Evolutionary conservation across 441 rosid species (phyloP).

Genomic region (Dalechampia spathulata): DNA sequence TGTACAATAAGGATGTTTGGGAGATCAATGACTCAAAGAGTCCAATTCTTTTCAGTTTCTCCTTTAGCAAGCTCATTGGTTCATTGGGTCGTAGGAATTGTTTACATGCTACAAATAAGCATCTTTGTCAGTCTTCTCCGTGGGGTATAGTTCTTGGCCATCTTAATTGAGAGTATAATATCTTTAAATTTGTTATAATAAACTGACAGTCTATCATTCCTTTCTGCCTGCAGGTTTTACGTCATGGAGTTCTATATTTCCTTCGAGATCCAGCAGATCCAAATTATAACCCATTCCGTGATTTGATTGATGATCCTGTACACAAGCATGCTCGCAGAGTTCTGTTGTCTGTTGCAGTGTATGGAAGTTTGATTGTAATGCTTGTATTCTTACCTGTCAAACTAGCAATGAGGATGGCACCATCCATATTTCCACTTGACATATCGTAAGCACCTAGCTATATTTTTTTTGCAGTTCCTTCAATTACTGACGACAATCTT

Average conservation of each 20-base stretch:
- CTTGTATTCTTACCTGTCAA: conserved; percentile 95
- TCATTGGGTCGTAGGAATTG: conserved; percentile 97
- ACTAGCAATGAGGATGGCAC: conserved; percentile 86
- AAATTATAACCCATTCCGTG: conserved; percentile 91
- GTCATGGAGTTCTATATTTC: conserved; percentile 82
- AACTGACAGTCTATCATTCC: conserved; percentile 9
- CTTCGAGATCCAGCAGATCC: conserved; percentile 98
- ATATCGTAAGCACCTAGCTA: conserved; percentile 50
- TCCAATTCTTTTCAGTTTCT: conserved; percentile 72
- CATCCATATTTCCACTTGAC: conserved; percentile 90
- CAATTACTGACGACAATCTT: conserved; percentile 3
- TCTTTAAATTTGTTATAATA: conserved; percentile 4
- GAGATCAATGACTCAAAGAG: conserved; percentile 85
- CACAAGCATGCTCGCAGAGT: conserved; percentile 97
- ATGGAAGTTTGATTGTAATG: conserved; percentile 96
- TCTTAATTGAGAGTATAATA: neutral
- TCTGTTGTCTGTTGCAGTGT: conserved; percentile 84
- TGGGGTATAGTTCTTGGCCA: conserved; percentile 58
- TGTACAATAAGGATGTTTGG: conserved; percentile 97
- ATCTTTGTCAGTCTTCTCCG: conserved; percentile 98
- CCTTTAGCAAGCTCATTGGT: conserved; percentile 96
- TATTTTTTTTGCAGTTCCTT: neutral
- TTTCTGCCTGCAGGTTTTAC: conserved; percentile 61
- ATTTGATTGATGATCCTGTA: conserved; percentile 95
- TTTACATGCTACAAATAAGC: conserved; percentile 98